These are phyloP conservation scores for Peronospora tabacina DNA, from an alignment of 352 stramenopile species.

Conservation along the genomic window DNA sequence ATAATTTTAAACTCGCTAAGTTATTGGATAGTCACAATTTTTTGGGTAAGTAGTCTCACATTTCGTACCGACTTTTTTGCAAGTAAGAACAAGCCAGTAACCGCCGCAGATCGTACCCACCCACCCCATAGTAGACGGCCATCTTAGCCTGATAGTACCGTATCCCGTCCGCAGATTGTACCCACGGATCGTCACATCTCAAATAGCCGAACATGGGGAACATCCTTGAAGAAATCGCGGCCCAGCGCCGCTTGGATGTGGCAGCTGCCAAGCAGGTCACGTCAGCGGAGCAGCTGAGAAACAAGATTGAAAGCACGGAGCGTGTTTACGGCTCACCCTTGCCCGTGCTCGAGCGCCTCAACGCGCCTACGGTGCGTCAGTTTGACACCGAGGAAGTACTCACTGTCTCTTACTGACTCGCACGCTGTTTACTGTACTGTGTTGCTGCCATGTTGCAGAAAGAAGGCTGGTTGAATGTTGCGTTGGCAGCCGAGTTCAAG, in stretches of 20 bases:
- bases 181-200: no score
- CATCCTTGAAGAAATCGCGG: constrained; percentile 75
- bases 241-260: constrained; percentile 61
- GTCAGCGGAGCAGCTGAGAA: constrained; percentile 41
- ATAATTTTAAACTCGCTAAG: no score
- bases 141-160: no score
- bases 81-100: no score
- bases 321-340: constrained; percentile 72
- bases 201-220: constrained; percentile 31
- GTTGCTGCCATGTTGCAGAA: constrained; percentile 26
- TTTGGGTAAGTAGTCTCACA: no score
- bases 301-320: constrained; percentile 80
- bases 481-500: constrained; percentile 98
- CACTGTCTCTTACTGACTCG: constrained; percentile 2
- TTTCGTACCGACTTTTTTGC: no score
- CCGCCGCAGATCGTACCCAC: no score
- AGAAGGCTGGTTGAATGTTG: constrained; percentile 65
- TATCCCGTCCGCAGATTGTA: no score
- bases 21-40: no score
- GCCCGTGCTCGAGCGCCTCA: constrained; percentile 76
- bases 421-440: constrained; percentile 7
- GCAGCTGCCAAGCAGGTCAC: constrained; percentile 42
- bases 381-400: neutral
- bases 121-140: no score
- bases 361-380: constrained; percentile 58